Evolutionary conservation across 768 basidiomycete genomes (phyloP), one percentile per base, ranked within the genome.

Genomic region (Psilocybe tampanensis): DNA sequence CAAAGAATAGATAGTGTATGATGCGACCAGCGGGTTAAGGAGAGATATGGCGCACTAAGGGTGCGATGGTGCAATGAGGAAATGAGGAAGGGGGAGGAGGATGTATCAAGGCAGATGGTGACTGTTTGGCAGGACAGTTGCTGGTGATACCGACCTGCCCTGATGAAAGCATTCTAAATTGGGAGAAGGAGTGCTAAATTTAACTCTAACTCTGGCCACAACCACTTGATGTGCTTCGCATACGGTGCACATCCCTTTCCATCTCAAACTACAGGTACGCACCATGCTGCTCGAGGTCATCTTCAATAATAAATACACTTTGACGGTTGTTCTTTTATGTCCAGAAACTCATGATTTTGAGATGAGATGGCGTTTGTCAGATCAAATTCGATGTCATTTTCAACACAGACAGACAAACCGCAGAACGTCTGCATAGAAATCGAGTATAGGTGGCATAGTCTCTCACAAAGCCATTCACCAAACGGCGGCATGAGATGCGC

Each of bases 201-300:
- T 48, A 33, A 48, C 24, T 48, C 29, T n/a, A 48, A 23, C 47
- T 32, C 26, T 32, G 26, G n/a, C 47, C 29, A 48, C 47, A 48
- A 48, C 47, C 26, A 24, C 47, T 21, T 48, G 47, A 32, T 48
- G 47, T 47, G 47, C 8, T 48, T 24, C 2, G 47, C 44, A 48
- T 33, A n/a, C n/a, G n/a, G 29, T 48, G 32, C 47, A 48, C n/a
- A 26, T 48, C 8, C 36, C 39, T 51, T 50, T 36, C 55, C 32
- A 44, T 56, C 34, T 45, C 44, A 49, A 51, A 36, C 23, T 21
- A 23, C 29, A 29, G 21, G 43, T 51, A 23, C 36, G 48, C 11
- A 19, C 49, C 55, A 51, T 51, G 44, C 55, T 56, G 55, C 33
- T 18, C 24, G 36, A 24, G 15, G 13, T 54, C n/a, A 21, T 33